Percentiles rank a stretch among this genome's conserved stretches.
Evolutionary conservation across 805 yeast species (phyloP).

Genomic region (Teunomyces kruisii): DNA sequence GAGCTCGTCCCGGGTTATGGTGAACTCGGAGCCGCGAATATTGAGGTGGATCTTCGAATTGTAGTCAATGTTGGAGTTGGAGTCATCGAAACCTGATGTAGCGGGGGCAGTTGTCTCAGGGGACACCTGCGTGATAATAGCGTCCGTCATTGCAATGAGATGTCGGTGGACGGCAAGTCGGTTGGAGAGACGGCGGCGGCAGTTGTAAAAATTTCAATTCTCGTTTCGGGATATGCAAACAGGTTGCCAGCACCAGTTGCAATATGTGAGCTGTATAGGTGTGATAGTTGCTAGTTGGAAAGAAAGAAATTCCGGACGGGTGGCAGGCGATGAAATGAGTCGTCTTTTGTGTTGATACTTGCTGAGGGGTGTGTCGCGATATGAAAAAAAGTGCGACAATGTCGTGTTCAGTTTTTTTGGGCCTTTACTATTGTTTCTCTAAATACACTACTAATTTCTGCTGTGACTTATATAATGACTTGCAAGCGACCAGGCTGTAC

Average conservation of each 20-base stretch:
- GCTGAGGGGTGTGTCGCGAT: conserved; percentile 1
- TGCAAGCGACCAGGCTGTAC: background rate
- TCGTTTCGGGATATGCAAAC: background rate
- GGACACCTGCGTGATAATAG: conserved; percentile 73
- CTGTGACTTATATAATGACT: background rate
- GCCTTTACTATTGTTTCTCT: background rate
- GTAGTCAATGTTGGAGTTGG: conserved; percentile 44
- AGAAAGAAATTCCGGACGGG: conserved; percentile 7
- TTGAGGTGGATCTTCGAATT: conserved; percentile 73
- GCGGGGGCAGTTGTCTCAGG: conserved; percentile 38
- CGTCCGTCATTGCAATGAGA: conserved; percentile 32
- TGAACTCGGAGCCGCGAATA: conserved; percentile 71
- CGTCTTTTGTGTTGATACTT: background rate
- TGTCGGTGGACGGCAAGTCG: background rate
- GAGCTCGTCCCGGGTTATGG: conserved; percentile 82
- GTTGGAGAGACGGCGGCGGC: background rate
- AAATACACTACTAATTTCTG: background rate
- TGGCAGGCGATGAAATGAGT: conserved; percentile 13
- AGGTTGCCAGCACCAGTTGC: conserved; percentile 4
- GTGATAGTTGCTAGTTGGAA: background rate
- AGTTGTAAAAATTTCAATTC: background rate
- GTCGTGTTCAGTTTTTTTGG: background rate
- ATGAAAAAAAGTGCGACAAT: background rate
- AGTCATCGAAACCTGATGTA: conserved; percentile 20
- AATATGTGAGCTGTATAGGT: conserved; percentile 4